Conservation (phyloP, 805 yeast genomes). For the Yarrowia sp. region DNA sequence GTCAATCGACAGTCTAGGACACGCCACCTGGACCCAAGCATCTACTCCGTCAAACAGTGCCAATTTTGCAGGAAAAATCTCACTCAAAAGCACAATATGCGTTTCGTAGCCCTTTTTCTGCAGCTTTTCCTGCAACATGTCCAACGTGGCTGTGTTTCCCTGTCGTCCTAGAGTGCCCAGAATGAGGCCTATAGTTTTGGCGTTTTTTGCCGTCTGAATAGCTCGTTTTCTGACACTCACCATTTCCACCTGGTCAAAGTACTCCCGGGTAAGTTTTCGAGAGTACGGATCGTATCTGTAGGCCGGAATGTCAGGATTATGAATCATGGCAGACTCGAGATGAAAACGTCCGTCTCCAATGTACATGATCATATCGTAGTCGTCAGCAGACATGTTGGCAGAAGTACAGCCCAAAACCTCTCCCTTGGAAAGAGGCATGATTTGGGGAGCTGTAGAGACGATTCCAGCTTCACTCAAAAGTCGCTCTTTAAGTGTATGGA, state of each 20-base stretch:
- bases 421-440: constrained; percentile 88
- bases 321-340: constrained; percentile 94
- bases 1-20: constrained; percentile 92
- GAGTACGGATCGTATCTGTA: constrained; percentile 94
- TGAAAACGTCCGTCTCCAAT: constrained; percentile 97
- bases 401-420: constrained; percentile 97
- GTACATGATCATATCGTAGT: constrained; percentile 76
- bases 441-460: constrained; percentile 79
- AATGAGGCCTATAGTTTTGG: constrained; percentile 74
- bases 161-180: constrained; percentile 95
- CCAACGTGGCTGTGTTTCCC: constrained; percentile 78
- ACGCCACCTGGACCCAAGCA: constrained; percentile 95
- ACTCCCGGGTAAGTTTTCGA: constrained; percentile 82
- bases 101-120: constrained; percentile 57
- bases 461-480: constrained; percentile 46
- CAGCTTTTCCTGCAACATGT: constrained; percentile 57
- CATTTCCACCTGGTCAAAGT: constrained; percentile 83
- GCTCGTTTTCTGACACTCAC: constrained; percentile 71
- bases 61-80: constrained; percentile 87
- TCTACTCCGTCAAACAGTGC: constrained; percentile 92
- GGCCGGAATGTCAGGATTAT: constrained; percentile 89
- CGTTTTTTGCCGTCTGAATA: constrained; percentile 54
- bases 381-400: constrained; percentile 53
- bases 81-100: constrained; percentile 80
- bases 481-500: constrained; percentile 69